Evolutionary conservation across 2,329 filamentous ascomycete species (phyloP).

Genomic region (Fusarium proliferatum): DNA sequence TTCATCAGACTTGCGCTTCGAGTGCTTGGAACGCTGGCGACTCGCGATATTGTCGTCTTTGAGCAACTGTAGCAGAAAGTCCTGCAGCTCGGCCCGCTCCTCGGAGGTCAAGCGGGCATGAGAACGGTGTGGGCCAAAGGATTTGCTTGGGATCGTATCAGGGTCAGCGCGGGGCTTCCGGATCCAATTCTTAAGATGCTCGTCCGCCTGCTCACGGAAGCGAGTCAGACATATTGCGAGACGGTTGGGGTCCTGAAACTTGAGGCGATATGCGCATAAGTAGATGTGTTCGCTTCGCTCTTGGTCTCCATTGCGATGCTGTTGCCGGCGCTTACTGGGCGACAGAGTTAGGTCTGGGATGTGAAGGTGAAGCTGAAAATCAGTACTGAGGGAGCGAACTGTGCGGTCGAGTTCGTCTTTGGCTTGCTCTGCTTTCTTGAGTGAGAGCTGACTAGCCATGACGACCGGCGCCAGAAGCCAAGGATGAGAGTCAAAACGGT

Average conservation of each 20-base stretch:
- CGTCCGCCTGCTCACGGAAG: slow-evolving; percentile 41
- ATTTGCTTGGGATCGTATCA: slow-evolving; percentile 32
- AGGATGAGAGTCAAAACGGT: neutral
- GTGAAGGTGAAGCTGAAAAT: slow-evolving; percentile 42
- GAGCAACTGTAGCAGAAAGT: slow-evolving; percentile 37
- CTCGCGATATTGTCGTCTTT: slow-evolving; percentile 18
- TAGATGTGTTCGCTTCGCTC: slow-evolving; percentile 41
- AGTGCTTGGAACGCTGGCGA: slow-evolving; percentile 15
- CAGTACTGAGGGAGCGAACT: slow-evolving; percentile 43
- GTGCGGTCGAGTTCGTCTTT: slow-evolving; percentile 40
- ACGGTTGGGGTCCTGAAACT: slow-evolving; percentile 29
- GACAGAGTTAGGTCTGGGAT: slow-evolving; percentile 41
- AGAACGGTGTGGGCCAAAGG: slow-evolving; percentile 38
- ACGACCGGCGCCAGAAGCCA: slow-evolving; percentile 4
- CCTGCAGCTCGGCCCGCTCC: slow-evolving; percentile 43
- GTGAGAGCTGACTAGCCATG: slow-evolving; percentile 23
- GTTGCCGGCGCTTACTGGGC: slow-evolving; percentile 40
- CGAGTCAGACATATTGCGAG: slow-evolving; percentile 38
- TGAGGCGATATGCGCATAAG: slow-evolving; percentile 30
- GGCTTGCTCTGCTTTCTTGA: slow-evolving; percentile 11
- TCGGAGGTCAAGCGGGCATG: slow-evolving; percentile 22
- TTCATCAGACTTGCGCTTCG: slow-evolving; percentile 42
- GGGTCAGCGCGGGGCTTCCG: slow-evolving; percentile 34
- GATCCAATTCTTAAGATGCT: slow-evolving; percentile 33
- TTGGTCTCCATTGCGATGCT: slow-evolving; percentile 38